phyloP scores from a whole-genome alignment of 805 yeast genomes.

The Sporopachydermia lactativora region DNA sequence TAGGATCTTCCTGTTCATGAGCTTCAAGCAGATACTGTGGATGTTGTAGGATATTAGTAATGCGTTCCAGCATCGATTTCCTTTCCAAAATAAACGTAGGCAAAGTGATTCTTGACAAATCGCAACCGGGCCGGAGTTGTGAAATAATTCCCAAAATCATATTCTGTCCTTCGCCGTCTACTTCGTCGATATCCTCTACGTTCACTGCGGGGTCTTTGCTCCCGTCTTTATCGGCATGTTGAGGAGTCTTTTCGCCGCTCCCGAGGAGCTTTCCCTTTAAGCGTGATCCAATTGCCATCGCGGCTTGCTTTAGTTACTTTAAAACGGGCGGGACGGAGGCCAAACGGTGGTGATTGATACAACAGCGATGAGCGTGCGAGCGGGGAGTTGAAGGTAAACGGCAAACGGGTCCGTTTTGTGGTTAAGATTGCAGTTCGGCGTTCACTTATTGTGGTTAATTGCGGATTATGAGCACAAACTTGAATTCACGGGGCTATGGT shows the following conservation, averaged over 20 bases:
- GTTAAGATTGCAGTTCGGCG: too few relatives aligned
- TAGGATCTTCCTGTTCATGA: slow-evolving; percentile 38
- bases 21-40: slow-evolving; percentile 69
- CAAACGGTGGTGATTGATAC: too few relatives aligned
- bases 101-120: slow-evolving; percentile 76
- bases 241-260: too few relatives aligned
- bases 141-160: slow-evolving; percentile 78
- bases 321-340: too few relatives aligned
- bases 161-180: slow-evolving; percentile 80
- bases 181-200: slow-evolving; percentile 77
- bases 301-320: too few relatives aligned
- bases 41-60: slow-evolving; percentile 68
- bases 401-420: too few relatives aligned
- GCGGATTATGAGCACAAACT: too few relatives aligned
- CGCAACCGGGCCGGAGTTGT: slow-evolving; percentile 87
- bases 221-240: neutral
- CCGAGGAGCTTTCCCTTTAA: neutral
- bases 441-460: too few relatives aligned
- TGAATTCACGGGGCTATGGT: too few relatives aligned
- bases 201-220: slow-evolving; percentile 11
- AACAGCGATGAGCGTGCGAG: too few relatives aligned
- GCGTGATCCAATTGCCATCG: neutral
- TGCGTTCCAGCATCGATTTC: slow-evolving; percentile 91
- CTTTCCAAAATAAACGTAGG: slow-evolving; percentile 94
- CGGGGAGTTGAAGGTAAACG: too few relatives aligned